These are phyloP conservation scores for Rosellinia necatrix DNA, from an alignment of 2,329 filamentous ascomycete species.

Conservation along the genomic window DNA sequence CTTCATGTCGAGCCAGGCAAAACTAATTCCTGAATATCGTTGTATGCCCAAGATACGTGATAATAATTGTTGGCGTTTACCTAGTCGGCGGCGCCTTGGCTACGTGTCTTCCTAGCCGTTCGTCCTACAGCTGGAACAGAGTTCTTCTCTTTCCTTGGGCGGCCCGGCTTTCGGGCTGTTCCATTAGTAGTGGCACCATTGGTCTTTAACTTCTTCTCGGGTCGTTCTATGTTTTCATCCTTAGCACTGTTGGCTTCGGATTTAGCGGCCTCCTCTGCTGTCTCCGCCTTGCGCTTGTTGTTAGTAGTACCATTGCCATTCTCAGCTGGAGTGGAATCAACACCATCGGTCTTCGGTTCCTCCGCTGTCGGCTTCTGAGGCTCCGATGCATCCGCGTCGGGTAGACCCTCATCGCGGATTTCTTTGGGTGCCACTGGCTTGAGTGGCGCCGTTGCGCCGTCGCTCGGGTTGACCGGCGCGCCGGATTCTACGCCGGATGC, in stretches of 20 bases:
- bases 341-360: conserved; percentile 24
- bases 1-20: background rate
- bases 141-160: conserved; percentile 44
- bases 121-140: conserved; percentile 39
- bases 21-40: background rate
- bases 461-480: conserved; percentile 27
- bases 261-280: conserved; percentile 13
- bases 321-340: conserved; percentile 17
- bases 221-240: conserved; percentile 33
- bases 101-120: conserved; percentile 47
- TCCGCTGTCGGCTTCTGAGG: conserved; percentile 31
- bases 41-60: background rate
- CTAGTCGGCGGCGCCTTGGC: conserved; percentile 37
- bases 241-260: conserved; percentile 21
- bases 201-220: conserved; percentile 49
- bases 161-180: conserved; percentile 40
- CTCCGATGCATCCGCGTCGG: conserved; percentile 23
- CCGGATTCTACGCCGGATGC: conserved; percentile 23
- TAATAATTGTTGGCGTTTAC: too few species aligned
- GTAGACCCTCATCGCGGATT: conserved; percentile 34
- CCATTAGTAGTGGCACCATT: conserved; percentile 40
- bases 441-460: conserved; percentile 31
- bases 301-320: conserved; percentile 26
- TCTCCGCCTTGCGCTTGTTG: conserved; percentile 38
- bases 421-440: conserved; percentile 40